A percentile compares a stretch with the other conserved stretches of the same genome.
Conservation (phyloP, 208 protist species). For the Crithidia mellificae region DNA sequence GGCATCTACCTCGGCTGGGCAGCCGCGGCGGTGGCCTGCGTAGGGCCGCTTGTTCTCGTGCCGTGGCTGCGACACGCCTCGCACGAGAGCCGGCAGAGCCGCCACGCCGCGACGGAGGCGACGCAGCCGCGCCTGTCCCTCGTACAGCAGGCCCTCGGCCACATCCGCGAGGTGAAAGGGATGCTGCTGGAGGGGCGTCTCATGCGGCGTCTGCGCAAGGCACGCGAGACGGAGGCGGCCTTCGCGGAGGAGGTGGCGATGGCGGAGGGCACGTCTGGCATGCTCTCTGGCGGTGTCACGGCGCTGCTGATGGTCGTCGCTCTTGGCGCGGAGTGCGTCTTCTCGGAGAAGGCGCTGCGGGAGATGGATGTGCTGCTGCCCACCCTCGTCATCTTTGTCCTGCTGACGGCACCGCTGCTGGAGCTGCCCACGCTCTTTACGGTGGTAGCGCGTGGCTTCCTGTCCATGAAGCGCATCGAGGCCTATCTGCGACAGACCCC, state of each 20-base stretch:
- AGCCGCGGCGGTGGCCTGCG: conserved; percentile 37
- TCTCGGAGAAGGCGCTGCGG: conserved; percentile 8
- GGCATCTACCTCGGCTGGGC: conserved; percentile 44
- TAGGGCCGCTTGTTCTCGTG: conserved; percentile 33
- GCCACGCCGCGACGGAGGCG: conserved; percentile 21
- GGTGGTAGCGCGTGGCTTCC: conserved; percentile 52
- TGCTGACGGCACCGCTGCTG: conserved; percentile 49
- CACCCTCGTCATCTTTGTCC: conserved; percentile 39
- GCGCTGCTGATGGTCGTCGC: conserved; percentile 35
- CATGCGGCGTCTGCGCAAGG: conserved; percentile 35
- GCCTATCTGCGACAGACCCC: conserved; percentile 62
- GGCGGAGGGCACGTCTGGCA: conserved; percentile 32
- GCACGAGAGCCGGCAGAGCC: conserved; percentile 33
- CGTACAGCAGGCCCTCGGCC: conserved; percentile 37
- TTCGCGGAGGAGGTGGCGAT: conserved; percentile 37
- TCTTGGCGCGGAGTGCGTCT: conserved; percentile 26
- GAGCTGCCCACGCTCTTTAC: conserved; percentile 55
- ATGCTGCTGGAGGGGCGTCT: conserved; percentile 50
- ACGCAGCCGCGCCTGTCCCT: conserved; percentile 40
- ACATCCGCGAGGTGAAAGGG: conserved; percentile 62
- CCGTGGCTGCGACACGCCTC: conserved; percentile 36
- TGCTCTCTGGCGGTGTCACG: conserved; percentile 31
- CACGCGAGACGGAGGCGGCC: conserved; percentile 28
- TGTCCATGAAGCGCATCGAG: conserved; percentile 64
- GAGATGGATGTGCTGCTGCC: conserved; percentile 38